Evolutionary conservation across 2,329 filamentous ascomycete species (phyloP).

Genomic region (Monilinia polystroma): DNA sequence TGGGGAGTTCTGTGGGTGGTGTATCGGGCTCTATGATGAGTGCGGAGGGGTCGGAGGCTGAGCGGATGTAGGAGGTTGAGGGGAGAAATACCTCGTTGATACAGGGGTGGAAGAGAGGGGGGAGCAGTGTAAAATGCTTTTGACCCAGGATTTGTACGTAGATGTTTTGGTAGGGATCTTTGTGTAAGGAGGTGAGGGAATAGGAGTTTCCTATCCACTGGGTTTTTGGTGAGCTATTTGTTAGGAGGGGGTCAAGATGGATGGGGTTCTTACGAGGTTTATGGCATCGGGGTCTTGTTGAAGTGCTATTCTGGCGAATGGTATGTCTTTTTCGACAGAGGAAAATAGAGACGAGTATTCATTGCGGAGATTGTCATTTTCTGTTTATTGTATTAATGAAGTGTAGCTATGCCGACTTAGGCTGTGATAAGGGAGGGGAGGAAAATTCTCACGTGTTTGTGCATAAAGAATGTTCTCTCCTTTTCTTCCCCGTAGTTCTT

Average conservation of each 20-base stretch:
- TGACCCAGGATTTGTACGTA: slow-evolving; percentile 72
- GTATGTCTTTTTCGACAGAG: slow-evolving; percentile 62
- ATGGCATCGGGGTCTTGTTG: slow-evolving; percentile 66
- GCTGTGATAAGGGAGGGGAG: too few relatives aligned
- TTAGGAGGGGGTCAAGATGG: too few relatives aligned
- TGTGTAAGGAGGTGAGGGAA: slow-evolving; percentile 71
- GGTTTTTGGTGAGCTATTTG: background rate
- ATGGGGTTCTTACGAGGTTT: slow-evolving; percentile 53
- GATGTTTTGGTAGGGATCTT: slow-evolving; percentile 83
- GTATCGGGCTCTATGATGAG: slow-evolving; percentile 11
- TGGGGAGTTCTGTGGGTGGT: slow-evolving; percentile 51
- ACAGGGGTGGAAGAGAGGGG: slow-evolving; percentile 51
- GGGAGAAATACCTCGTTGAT: slow-evolving; percentile 21
- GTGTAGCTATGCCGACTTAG: too few relatives aligned
- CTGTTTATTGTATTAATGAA: too few relatives aligned
- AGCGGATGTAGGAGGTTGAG: slow-evolving; percentile 15
- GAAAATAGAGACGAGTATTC: slow-evolving; percentile 66
- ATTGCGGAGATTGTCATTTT: slow-evolving; percentile 77
- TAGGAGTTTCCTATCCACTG: slow-evolving; percentile 72
- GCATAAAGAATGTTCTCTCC: slow-evolving; percentile 63
- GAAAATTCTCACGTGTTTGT: slow-evolving; percentile 54
- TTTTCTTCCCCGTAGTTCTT: slow-evolving; percentile 47
- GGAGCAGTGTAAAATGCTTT: slow-evolving; percentile 74
- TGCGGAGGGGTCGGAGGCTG: background rate
- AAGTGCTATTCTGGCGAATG: slow-evolving; percentile 72